Base-by-base conservation (phyloP, 352 stramenopile species). In the Hyaloperonospora arabidopsidis region DNA sequence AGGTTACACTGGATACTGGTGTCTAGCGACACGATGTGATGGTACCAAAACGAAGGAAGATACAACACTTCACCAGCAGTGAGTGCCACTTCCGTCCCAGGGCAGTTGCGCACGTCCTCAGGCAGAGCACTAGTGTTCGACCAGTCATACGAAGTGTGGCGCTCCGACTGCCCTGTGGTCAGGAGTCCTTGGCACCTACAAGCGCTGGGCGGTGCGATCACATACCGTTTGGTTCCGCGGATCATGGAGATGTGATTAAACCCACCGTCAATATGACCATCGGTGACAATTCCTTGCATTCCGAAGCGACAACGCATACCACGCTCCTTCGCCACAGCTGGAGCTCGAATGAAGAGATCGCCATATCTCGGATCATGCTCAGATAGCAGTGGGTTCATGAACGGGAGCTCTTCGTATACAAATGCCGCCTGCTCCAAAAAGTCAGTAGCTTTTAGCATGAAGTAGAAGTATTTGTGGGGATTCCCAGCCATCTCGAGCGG, bases 1-100 rank as follows among this genome's bases (percentile, higher is more conserved):
- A 91, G 69, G 66, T 98, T 98, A 74, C 93, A 98, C 66, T 98
- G 95, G 23, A 93, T 93, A 63, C 86, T 97, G 23, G 96, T 89
- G 59, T 96, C 87, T 12, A 98, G 70, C 36, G 86, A 95, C 6
- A 97, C 84, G 62, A 98, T 98, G 61, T 95, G 96, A 67, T 98
- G 95, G 64, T 98, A 97, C 88, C 89, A 98, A 54, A 76, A 87
- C 7, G 89, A 96, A 7, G 94, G 94, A 23, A 98, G 64, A 67
- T 98, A 98, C 22, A 98, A 60, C 8, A 97, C 87, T 69, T 98
- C 94, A 5, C 95, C 95, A 1, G 83, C 73, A 17, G 80, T 81
- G 23, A 98, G 65, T 2, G 97, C 74, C 7, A 97, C 91, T 57
- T 98, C 94, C 6, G 89, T 92, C 10, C 72, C 70, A 8, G 67